Evolutionary conservation across 768 basidiomycete genomes (phyloP), one percentile per base, ranked within the genome.

Genomic region (Rhizopogon sp.): DNA sequence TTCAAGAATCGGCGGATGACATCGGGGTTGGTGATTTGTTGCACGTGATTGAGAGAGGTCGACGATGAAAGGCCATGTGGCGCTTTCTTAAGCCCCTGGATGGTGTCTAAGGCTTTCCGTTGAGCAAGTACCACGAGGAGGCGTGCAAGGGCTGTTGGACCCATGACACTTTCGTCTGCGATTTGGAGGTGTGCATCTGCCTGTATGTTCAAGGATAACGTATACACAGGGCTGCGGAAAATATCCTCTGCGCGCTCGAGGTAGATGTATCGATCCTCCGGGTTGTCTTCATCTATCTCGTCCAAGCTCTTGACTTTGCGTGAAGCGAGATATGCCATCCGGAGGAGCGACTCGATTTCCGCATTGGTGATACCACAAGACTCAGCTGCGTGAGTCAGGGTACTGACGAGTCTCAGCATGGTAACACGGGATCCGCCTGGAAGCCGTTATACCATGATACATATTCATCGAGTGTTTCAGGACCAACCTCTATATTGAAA

Each of bases 121-220:
- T 68, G 54, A 7, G 69, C 66, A 4, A 73, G 64, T 8, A 68
- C 43, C 5, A 64, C 64, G 14, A 71, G 58, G 4, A 72, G 56
- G 5, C 70, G 66, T 13, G 64, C 52, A 22, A 69, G 59, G 11
- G 60, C 61, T 9, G 56, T 66, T 1, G 70, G 69, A 13, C 69
- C 71, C 14, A 65, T 52, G 7, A 64, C 53, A 13, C 53, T 31
- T 54, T 69, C 68, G 5, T 60, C 57, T 1, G 64, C 60, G 6
- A 68, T 59, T 20, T 64, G 62, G 5, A 52, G 28, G 2, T 62
- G 54, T 1, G 58, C 53, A 8, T 70, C 65, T 11, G 20, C 20
- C 16, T 58, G 55, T 9, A 59, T 54, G 17, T 55, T 49, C 1
- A 58, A 43, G 6, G 59, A 57, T 13, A 57, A 35, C 2, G 61